These are phyloP conservation scores for Metschnikowia gelsemii DNA, from an alignment of 805 yeast species.

Conservation along the genomic window DNA sequence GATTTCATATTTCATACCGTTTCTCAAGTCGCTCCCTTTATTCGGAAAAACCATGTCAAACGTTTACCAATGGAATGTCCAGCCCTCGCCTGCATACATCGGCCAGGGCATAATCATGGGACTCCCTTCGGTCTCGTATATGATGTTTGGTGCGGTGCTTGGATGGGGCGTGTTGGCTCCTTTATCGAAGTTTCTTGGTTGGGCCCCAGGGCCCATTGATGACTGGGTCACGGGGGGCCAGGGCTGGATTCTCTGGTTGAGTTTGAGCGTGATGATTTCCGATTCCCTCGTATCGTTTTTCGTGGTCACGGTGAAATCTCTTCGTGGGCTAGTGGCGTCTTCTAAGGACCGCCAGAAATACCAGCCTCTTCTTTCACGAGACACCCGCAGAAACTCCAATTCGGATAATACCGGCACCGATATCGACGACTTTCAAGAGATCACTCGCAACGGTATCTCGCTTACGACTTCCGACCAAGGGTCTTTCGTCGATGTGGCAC, in stretches of 20 bases:
- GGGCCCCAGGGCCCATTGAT: constrained; percentile 89
- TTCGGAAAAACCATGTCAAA: constrained; percentile 67
- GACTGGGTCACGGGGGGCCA: constrained; percentile 95
- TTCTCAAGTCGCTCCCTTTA: constrained; percentile 65
- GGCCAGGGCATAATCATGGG: constrained; percentile 99
- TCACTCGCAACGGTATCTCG: no score
- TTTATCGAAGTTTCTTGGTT: constrained; percentile 59
- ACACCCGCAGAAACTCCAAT: not conserved
- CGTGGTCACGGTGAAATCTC: constrained; percentile 51
- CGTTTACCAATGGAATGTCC: constrained; percentile 78
- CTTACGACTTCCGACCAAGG: not conserved
- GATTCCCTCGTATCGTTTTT: constrained; percentile 82
- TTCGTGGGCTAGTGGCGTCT: constrained; percentile 24
- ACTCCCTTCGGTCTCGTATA: constrained; percentile 80
- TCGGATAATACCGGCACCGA: no score
- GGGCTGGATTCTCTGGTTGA: constrained; percentile 97
- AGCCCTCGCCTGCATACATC: constrained; percentile 95
- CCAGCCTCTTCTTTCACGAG: not conserved
- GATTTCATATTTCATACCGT: constrained; percentile 69
- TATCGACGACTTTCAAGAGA: no score
- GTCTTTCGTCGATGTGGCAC: constrained; percentile 16
- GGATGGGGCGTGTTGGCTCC: constrained; percentile 97
- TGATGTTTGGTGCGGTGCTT: constrained; percentile 83
- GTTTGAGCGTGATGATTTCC: constrained; percentile 89
- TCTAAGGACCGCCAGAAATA: not conserved